Evolutionary conservation across 2,329 filamentous ascomycete genomes (phyloP).

Genomic region (Monosporascus sp.): DNA sequence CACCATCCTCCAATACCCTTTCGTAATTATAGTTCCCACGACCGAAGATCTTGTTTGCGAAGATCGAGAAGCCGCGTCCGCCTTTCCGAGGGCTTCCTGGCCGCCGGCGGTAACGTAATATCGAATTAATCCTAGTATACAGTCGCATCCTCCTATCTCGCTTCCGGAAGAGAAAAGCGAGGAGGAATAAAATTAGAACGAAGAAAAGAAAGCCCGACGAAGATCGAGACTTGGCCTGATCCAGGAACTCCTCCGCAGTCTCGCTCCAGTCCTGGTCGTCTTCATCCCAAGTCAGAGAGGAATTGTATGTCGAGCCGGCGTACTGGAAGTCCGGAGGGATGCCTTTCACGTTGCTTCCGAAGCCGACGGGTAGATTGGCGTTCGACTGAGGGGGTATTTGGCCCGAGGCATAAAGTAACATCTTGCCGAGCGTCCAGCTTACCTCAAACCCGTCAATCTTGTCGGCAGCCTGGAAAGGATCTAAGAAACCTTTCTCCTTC

Average conservation of each 20-base stretch:
- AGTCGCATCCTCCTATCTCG: constrained; percentile 66
- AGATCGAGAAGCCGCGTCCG: constrained; percentile 40
- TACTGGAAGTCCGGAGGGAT: constrained; percentile 77
- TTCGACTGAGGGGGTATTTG: constrained; percentile 66
- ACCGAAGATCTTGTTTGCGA: constrained; percentile 62
- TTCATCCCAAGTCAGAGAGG: constrained; percentile 21
- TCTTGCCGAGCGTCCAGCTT: constrained; percentile 95
- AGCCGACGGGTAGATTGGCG: constrained; percentile 71
- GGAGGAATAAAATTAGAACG: constrained; percentile 63
- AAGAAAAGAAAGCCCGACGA: constrained; percentile 74
- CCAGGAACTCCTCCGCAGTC: constrained; percentile 54
- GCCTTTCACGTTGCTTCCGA: constrained; percentile 73
- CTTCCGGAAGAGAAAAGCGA: constrained; percentile 71
- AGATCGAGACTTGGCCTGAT: constrained; percentile 60
- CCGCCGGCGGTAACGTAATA: constrained; percentile 38
- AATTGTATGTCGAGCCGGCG: constrained; percentile 56
- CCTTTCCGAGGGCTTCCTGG: constrained; percentile 42
- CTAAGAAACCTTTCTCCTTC: constrained; percentile 69
- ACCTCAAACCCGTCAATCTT: constrained; percentile 89
- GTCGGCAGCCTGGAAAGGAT: constrained; percentile 88
- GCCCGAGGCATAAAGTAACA: constrained; percentile 89
- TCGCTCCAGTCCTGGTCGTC: constrained; percentile 51
- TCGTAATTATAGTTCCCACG: constrained; percentile 62
- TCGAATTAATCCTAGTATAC: constrained; percentile 45
- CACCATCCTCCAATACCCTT: constrained; percentile 77